These are phyloP conservation scores for Fusarium oxysporum DNA, from an alignment of 2,329 filamentous ascomycete species.

Conservation along the genomic window DNA sequence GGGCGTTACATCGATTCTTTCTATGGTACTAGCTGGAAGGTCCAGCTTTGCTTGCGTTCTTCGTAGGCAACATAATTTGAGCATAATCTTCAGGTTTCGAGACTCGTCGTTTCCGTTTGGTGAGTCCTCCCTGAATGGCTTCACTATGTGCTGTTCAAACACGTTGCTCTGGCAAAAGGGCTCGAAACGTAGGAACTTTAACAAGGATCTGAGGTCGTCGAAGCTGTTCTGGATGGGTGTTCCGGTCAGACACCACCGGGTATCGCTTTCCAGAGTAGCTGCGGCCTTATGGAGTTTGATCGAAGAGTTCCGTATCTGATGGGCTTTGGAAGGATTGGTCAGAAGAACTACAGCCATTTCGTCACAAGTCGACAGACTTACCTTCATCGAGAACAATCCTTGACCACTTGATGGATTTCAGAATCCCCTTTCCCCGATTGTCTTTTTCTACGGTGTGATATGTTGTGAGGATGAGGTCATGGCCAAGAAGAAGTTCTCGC, in stretches of 20 bases:
- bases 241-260: accelerated
- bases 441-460: background rate
- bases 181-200: background rate
- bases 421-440: accelerated
- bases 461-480: background rate
- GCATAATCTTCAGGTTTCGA: background rate
- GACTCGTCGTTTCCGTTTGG: accelerated
- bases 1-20: accelerated
- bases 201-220: background rate
- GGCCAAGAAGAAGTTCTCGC: accelerated
- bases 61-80: background rate
- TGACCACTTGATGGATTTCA: background rate
- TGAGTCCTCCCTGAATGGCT: background rate
- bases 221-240: constrained; percentile 6
- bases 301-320: background rate
- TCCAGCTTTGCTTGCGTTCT: accelerated
- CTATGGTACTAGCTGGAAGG: accelerated
- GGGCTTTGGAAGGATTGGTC: accelerated
- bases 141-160: background rate
- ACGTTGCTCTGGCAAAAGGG: accelerated
- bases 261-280: accelerated
- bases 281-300: accelerated
- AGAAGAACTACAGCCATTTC: accelerated
- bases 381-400: constrained; percentile 2
- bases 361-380: accelerated